Evolutionary conservation across 495 filamentous ascomycete genomes (phyloP), one percentile per base, ranked within the genome.

Genomic region (Hypoxylon cercidicola): DNA sequence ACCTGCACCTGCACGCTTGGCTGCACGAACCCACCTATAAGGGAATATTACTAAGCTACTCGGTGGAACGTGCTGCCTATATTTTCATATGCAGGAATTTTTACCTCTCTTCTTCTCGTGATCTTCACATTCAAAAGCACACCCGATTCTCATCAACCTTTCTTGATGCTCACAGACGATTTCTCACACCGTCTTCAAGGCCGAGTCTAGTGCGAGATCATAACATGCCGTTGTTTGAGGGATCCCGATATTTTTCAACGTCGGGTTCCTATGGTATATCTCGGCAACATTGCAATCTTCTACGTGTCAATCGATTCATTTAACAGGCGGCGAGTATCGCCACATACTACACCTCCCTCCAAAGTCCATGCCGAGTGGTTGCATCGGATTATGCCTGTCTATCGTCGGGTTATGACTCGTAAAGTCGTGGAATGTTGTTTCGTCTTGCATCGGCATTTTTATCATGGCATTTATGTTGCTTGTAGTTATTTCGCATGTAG

Each of bases 151-250:
- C 19, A 53, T 39, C 61, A 62, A 57, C 68, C 60, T 41, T 53
- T 37, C 28, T 54, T 67, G 69, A 63, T 72, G 69, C 60, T 68
- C 64, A 68, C 20, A 68, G 71, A 63, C 69, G 59, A 60, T 9
- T 12, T 10, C 56, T 34, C 51, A 51, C 49, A 63, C 64, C 65
- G 69, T 70, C 64, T 74, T 66, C 60, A 62, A 66, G 44, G 47
- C 60, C 48, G 72, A 64, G 66, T 70, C 61, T 40, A 66, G 69
- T 74, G 72, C 72, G 43, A 74, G 72, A 74, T 37, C 43, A 66
- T 56, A 35, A 55, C 39, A 62, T 62, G 72, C 72, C 72, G 72
- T 62, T 72, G 72, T 74, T 74, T 74, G 72, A 74, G 72, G 72
- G 72, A 66, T 55, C 34, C 16, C 70, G 50, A 64, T 65, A 44